phyloP scores from a whole-genome alignment of 129 eudicot genomes.

The Flaveria trinervia region DNA sequence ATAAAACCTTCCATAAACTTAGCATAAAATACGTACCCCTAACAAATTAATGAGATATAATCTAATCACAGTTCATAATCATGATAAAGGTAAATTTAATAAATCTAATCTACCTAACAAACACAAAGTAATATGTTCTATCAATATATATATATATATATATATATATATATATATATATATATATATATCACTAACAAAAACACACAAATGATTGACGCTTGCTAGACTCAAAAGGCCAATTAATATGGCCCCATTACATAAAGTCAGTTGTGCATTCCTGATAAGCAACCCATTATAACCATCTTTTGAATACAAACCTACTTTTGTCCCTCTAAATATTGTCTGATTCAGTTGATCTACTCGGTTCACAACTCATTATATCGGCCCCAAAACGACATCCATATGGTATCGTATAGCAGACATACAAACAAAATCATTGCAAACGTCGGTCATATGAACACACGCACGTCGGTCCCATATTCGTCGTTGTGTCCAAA shows the following conservation, averaged over 20 bases:
- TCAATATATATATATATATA: too few relatives aligned
- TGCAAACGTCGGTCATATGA: not conserved
- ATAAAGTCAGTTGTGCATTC: constrained; percentile 20
- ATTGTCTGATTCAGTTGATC: constrained; percentile 1
- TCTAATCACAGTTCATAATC: too few relatives aligned
- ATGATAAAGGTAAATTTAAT: too few relatives aligned
- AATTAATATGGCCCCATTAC: not conserved
- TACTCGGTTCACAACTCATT: not conserved
- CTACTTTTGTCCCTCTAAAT: constrained; percentile 16
- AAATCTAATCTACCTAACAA: too few relatives aligned
- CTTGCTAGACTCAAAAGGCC: constrained; percentile 9
- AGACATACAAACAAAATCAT: not conserved
- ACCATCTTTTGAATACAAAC: constrained; percentile 12
- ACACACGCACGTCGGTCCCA: not conserved
- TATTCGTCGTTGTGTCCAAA: not conserved
- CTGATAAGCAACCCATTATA: constrained; percentile 1
- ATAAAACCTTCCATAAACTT: too few relatives aligned
- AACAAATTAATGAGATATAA: too few relatives aligned
- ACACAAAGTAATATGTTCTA: too few relatives aligned
- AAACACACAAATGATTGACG: constrained; percentile 7
- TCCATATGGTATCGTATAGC: not conserved
- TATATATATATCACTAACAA: not conserved
- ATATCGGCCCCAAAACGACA: not conserved
- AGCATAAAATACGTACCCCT: too few relatives aligned
- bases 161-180: too few relatives aligned